Percentiles rank a stretch among this genome's conserved stretches.
These are phyloP conservation scores for Aurantiochytrium sp. DNA, from an alignment of 108 stramenopile species.

Conservation along the genomic window DNA sequence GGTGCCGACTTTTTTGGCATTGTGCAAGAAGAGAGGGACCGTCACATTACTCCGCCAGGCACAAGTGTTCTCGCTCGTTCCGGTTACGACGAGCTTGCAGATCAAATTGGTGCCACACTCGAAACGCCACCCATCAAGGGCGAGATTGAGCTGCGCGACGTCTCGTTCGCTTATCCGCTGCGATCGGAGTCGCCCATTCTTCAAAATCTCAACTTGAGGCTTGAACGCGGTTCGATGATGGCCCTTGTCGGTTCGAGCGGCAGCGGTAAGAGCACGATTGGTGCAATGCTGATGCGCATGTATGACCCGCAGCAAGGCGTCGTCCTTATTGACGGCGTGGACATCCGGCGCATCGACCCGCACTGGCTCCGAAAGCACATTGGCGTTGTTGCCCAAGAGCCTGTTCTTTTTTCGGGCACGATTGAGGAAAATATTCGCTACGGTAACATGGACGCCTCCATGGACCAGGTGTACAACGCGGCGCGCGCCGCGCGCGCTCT, in stretches of 20 bases:
- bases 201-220: conserved; percentile 50
- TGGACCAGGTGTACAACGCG: conserved; percentile 52
- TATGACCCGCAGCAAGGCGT: conserved; percentile 80
- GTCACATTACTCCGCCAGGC: neutral
- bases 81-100: neutral
- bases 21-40: neutral
- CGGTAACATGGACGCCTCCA: conserved; percentile 59
- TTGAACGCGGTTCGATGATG: conserved; percentile 76
- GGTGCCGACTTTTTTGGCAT: neutral
- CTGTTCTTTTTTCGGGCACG: conserved; percentile 75
- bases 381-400: conserved; percentile 81
- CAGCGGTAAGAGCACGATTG: conserved; percentile 80
- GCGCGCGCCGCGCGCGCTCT: conserved; percentile 65
- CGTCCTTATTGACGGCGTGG: conserved; percentile 63
- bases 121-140: conserved; percentile 14
- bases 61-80: neutral
- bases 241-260: conserved; percentile 86
- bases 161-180: conserved; percentile 22
- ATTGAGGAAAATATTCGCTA: conserved; percentile 81
- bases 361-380: conserved; percentile 62
- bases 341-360: conserved; percentile 63
- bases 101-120: neutral
- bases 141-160: conserved; percentile 33
- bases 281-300: conserved; percentile 73
- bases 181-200: conserved; percentile 61